Conservation (phyloP, 768 basidiomycete species). For the Bullera alba region DNA sequence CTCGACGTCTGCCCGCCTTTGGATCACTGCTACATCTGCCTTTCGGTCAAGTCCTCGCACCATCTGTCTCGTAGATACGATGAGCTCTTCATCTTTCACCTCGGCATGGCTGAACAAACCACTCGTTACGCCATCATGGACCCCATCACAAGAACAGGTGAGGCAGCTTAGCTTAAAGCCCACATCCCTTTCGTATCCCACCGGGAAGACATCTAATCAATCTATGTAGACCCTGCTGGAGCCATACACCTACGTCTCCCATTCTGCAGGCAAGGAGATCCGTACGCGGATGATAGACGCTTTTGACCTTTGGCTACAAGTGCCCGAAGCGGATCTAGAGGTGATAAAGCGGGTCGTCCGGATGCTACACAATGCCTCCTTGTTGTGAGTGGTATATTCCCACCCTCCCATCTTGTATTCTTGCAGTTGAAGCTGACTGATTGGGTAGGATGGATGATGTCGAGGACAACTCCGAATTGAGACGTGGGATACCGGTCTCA, state of each 20-base stretch:
- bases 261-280: constrained; percentile 88
- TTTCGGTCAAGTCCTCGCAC: too few species aligned
- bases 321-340: constrained; percentile 62
- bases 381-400: constrained; percentile 57
- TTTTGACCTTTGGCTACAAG: constrained; percentile 86
- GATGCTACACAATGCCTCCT: constrained; percentile 90
- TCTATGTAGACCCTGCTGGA: constrained; percentile 60
- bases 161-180: not conserved
- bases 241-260: constrained; percentile 75
- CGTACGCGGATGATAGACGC: constrained; percentile 79
- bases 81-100: too few species aligned
- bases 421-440: not conserved
- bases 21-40: too few species aligned
- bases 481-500: constrained; percentile 82
- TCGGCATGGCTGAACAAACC: not conserved
- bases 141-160: not conserved
- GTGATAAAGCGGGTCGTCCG: constrained; percentile 75
- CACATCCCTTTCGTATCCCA: too few species aligned
- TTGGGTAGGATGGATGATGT: constrained; percentile 80
- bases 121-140: not conserved
- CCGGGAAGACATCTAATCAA: too few species aligned
- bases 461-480: constrained; percentile 79
- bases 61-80: too few species aligned
- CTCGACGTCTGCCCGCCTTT: too few species aligned
- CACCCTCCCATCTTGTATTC: not conserved